Base-by-base conservation (phyloP, 768 basidiomycete genomes). In the Tulasnella sp. region DNA sequence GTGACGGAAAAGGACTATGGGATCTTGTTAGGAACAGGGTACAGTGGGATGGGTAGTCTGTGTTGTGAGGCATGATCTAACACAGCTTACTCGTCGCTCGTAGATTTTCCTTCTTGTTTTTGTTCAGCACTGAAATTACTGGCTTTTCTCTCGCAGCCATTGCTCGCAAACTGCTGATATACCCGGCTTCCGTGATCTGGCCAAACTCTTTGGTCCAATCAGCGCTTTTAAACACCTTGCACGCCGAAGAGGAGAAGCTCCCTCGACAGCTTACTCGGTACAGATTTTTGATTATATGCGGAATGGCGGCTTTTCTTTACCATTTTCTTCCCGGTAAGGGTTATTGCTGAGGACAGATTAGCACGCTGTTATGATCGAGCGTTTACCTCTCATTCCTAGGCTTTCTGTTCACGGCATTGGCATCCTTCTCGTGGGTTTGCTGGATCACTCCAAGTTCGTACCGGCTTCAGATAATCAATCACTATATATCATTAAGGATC, bases 151-250 rank as follows among this genome's bases (percentile, higher is more conserved):
- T 98, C 26, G 96, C 97, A 0, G 98, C 98, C 2, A 82, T 98
- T 37, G 94, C 93, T 82, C 87, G 96, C 57, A 87, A 95, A 40
- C 95, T 98, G 84, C 86, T 99, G 81, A 94, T 99, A 0, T 96
- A 92, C 93, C 98, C 98, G 0, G 97, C 96, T 7, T 93, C 93
- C 81, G 95, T 99, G 93, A 93, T 99, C 61, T 99, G 98, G 98
- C 98, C 98, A 9, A 91, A 93, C 84, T 96, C 97, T 83, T 87
- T 99, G 51, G 93, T 98, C 77, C 90, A 91, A 6, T 96, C 95
- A 81, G 96, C 98, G n/a, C 85, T 98, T 69, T 87, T 99, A 82
- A 99, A 99, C 83, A 97, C 97, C 7, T 86, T 99, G 6, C 98
- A 99, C 82, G 98, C 98, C 9, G 97, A 98, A 82, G 95, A 98